Evolutionary conservation across 2,329 filamentous ascomycete species (phyloP).

Genomic region (Sporothrix pallida): DNA sequence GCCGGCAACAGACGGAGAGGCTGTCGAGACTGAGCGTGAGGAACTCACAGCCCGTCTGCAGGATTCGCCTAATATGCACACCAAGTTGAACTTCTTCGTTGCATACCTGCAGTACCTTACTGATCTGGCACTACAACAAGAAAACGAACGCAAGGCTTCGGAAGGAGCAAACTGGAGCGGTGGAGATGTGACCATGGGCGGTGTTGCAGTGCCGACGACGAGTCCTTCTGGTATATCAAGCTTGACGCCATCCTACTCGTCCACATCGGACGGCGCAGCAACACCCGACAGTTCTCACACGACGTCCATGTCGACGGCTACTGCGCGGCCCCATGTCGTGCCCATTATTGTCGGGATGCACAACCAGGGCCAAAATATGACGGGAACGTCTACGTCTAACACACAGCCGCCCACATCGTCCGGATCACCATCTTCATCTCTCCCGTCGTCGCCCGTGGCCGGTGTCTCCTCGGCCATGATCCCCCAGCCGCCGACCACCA

Average conservation of each 20-base stretch:
- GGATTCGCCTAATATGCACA: slow-evolving; percentile 31
- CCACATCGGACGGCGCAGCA: not conserved
- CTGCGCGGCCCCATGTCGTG: not conserved
- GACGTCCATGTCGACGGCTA: not conserved
- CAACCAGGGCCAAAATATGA: not conserved
- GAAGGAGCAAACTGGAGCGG: not conserved
- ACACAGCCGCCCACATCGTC: not conserved
- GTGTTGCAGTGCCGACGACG: not conserved
- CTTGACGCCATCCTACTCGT: not conserved
- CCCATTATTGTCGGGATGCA: not conserved
- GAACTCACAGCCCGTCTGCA: slow-evolving; percentile 30
- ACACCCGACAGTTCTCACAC: slow-evolving; percentile 9
- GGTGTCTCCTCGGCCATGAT: slow-evolving; percentile 17
- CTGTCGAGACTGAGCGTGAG: slow-evolving; percentile 26
- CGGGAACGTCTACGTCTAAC: not conserved
- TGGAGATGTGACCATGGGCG: not conserved
- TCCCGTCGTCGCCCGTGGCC: not conserved
- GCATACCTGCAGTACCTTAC: slow-evolving; percentile 34
- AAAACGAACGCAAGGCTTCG: not conserved
- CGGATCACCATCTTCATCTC: not conserved
- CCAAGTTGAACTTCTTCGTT: slow-evolving; percentile 31
- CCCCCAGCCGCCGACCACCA: not conserved
- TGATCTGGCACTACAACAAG: slow-evolving; percentile 25
- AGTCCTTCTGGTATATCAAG: not conserved
- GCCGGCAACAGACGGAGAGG: not conserved